Evolutionary conservation across 2,329 filamentous ascomycete genomes (phyloP).

Genomic region (Blastomyces silverae): DNA sequence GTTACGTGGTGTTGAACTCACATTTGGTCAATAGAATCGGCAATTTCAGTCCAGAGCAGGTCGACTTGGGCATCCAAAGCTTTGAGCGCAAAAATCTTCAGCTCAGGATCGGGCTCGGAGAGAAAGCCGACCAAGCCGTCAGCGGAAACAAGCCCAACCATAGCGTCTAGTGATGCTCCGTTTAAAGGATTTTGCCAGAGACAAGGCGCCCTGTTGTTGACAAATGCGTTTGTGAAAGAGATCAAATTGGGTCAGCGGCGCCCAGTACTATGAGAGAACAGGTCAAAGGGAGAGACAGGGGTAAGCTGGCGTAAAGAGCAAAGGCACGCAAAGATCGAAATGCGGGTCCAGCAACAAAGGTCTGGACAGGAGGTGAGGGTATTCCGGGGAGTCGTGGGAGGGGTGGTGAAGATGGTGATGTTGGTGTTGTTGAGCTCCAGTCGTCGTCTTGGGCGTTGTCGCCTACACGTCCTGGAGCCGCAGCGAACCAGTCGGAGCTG

Average conservation of each 20-base stretch:
- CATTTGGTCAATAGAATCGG: slow-evolving; percentile 88
- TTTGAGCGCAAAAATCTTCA: slow-evolving; percentile 91
- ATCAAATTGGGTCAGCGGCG: background rate
- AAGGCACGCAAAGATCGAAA: slow-evolving; percentile 4
- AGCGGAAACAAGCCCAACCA: slow-evolving; percentile 91
- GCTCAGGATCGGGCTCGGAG: slow-evolving; percentile 85
- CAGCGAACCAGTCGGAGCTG: background rate
- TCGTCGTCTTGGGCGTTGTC: background rate
- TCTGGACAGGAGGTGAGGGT: background rate
- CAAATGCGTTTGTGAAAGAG: background rate
- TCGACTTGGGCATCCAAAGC: slow-evolving; percentile 95
- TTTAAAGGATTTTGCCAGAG: background rate
- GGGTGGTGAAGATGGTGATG: background rate
- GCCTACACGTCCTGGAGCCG: background rate
- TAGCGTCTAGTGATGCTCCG: slow-evolving; percentile 38
- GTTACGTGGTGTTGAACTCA: slow-evolving; percentile 43
- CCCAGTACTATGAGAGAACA: background rate
- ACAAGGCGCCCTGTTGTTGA: background rate
- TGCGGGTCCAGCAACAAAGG: background rate
- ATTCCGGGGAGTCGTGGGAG: background rate
- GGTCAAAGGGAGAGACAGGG: background rate
- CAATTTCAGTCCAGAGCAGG: slow-evolving; percentile 95
- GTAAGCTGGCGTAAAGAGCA: background rate
- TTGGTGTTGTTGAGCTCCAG: background rate
- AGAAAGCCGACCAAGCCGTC: slow-evolving; percentile 93